Evolutionary conservation across 352 stramenopile genomes (phyloP).

Genomic region (Pythium monospermum): DNA sequence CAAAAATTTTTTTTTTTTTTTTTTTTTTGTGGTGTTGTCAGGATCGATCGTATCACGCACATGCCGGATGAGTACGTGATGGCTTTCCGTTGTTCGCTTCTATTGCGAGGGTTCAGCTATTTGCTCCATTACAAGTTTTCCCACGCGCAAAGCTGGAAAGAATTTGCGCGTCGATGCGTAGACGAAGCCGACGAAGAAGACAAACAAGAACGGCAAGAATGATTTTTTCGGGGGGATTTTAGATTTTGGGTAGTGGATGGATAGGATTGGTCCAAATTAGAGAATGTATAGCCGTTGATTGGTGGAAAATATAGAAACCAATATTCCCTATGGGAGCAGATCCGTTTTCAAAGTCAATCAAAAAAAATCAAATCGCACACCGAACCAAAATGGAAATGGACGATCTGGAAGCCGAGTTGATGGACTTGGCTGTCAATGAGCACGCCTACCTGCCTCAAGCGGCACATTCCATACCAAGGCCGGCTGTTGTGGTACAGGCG

Average conservation of each 20-base stretch:
- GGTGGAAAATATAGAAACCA: constrained; percentile 9
- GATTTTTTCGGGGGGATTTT: no score
- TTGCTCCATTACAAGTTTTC: constrained; percentile 84
- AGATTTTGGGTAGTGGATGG: no score
- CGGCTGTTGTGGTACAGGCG: background rate
- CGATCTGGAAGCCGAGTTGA: constrained; percentile 60
- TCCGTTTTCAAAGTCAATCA: background rate
- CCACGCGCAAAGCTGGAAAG: constrained; percentile 76
- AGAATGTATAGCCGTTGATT: background rate
- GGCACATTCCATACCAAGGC: constrained; percentile 16
- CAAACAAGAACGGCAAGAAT: no score
- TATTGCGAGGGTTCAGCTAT: constrained; percentile 84
- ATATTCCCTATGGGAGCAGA: background rate
- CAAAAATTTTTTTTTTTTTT: background rate
- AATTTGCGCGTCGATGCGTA: constrained; percentile 57
- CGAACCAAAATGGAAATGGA: constrained; percentile 19
- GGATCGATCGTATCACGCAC: constrained; percentile 75
- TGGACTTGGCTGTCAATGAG: constrained; percentile 61
- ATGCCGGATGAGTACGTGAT: constrained; percentile 87
- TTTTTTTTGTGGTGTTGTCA: constrained; percentile 11
- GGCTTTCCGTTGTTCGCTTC: constrained; percentile 79
- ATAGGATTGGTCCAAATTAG: background rate
- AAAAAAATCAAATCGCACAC: background rate
- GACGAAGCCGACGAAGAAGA: constrained; percentile 39
- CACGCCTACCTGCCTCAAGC: constrained; percentile 41